A percentile compares a stretch with the other conserved stretches of the same genome.
These are phyloP conservation scores for Clonostachys sp. DNA, from an alignment of 2,329 filamentous ascomycete species.

Conservation along the genomic window DNA sequence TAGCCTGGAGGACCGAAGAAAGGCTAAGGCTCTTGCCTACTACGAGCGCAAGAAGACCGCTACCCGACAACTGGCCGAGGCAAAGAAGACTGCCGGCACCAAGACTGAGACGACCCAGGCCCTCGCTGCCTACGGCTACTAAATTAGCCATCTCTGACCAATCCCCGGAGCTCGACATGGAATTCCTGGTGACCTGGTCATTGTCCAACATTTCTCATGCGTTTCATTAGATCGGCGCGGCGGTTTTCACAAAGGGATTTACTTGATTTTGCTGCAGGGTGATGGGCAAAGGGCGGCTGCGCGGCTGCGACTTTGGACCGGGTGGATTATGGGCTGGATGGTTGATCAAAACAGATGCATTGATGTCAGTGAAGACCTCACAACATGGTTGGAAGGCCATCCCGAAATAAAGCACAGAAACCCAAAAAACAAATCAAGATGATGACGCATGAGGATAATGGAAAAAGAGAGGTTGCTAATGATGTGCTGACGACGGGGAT, in stretches of 20 bases:
- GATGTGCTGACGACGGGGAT: too few relatives aligned
- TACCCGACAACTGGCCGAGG: constrained; percentile 83
- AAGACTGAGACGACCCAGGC: constrained; percentile 83
- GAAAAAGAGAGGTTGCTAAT: too few relatives aligned
- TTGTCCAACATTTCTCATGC: constrained; percentile 42
- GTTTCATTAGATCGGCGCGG: constrained; percentile 51
- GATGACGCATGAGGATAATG: neutral
- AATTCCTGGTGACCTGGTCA: constrained; percentile 19
- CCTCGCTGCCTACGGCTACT: constrained; percentile 90
- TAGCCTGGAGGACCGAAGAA: constrained; percentile 98
- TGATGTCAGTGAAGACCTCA: constrained; percentile 1
- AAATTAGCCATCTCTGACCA: constrained; percentile 35
- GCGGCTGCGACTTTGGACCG: neutral
- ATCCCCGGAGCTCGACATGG: constrained; percentile 16
- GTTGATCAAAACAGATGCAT: neutral
- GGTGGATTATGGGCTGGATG: neutral
- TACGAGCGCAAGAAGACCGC: constrained; percentile 99
- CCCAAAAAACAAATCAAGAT: constrained; percentile 6
- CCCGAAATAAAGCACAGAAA: constrained; percentile 27
- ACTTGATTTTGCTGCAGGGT: constrained; percentile 32
- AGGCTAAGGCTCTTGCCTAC: constrained; percentile 98
- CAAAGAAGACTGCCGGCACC: constrained; percentile 86
- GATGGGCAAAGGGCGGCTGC: neutral
- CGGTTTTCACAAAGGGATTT: constrained; percentile 39
- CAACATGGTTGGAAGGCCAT: constrained; percentile 19